These are phyloP conservation scores for Streptanthus diversifolius DNA, from an alignment of 345 rosid species.

Conservation along the genomic window DNA sequence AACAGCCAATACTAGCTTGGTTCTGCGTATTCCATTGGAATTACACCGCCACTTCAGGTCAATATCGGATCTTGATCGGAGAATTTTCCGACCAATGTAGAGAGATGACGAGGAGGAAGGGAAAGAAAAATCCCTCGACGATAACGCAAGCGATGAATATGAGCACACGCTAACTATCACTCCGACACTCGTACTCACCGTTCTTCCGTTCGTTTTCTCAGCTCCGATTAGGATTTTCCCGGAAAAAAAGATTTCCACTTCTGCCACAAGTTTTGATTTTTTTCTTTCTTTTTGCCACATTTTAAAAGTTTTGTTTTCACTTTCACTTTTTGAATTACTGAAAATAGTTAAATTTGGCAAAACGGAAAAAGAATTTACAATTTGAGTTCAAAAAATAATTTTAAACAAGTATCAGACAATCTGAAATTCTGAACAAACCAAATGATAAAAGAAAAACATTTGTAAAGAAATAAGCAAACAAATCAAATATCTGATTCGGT, in stretches of 20 bases:
- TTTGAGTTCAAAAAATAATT: neutral
- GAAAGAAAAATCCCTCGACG: neutral
- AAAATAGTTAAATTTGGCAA: neutral
- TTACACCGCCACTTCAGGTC: neutral
- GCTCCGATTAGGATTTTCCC: neutral
- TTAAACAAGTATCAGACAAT: neutral
- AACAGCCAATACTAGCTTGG: slow-evolving; percentile 2
- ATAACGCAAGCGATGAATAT: slow-evolving; percentile 9
- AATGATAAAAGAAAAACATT: neutral
- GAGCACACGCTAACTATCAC: slow-evolving; percentile 4
- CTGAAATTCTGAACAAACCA: slow-evolving; percentile 3
- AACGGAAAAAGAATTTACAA: neutral
- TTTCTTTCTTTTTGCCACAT: neutral
- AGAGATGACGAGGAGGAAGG: slow-evolving; percentile 12
- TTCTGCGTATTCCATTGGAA: neutral
- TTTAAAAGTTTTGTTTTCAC: neutral
- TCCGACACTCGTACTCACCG: slow-evolving; percentile 12
- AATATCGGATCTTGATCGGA: slow-evolving; percentile 3
- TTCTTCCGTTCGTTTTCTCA: neutral
- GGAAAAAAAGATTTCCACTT: neutral
- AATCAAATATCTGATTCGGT: neutral
- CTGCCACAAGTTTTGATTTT: neutral
- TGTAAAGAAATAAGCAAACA: slow-evolving; percentile 11
- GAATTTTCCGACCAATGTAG: neutral
- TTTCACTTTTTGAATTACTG: neutral